phyloP scores from a whole-genome alignment of 257 asterid species.

The Oldenlandia corymbosa region DNA sequence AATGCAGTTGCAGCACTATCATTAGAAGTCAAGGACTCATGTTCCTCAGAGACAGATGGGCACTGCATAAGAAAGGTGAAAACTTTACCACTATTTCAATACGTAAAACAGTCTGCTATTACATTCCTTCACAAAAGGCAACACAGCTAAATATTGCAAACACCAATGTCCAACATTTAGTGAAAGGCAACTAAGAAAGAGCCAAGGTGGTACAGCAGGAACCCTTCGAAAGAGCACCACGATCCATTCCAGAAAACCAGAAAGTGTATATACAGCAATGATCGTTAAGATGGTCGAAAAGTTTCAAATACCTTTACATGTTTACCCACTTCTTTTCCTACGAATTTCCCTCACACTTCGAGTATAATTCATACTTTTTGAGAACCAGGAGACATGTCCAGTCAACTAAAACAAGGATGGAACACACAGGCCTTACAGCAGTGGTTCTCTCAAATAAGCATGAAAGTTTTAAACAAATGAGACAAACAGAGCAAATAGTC shows the following conservation, averaged over 20 bases:
- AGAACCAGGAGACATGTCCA: neutral
- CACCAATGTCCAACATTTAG: neutral
- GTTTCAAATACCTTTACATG: neutral
- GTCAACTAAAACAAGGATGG: neutral
- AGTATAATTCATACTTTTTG: neutral
- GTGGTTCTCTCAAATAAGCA: neutral
- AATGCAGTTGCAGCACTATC: constrained; percentile 44
- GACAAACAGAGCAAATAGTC: neutral
- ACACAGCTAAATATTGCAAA: neutral
- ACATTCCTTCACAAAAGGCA: neutral
- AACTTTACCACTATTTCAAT: neutral
- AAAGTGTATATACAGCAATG: neutral
- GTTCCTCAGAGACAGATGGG: constrained; percentile 57
- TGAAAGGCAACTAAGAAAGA: neutral
- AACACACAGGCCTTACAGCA: no score
- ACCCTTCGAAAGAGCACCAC: no score
- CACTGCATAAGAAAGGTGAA: constrained; percentile 40
- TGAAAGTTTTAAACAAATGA: neutral
- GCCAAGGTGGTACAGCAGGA: neutral
- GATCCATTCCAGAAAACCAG: neutral
- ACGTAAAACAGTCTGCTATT: no score
- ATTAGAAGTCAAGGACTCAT: constrained; percentile 55
- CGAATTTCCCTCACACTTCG: neutral
- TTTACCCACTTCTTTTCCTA: neutral
- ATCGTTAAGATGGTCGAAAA: neutral